Base-by-base conservation (phyloP, 768 basidiomycete genomes). In the Collybia nuda region DNA sequence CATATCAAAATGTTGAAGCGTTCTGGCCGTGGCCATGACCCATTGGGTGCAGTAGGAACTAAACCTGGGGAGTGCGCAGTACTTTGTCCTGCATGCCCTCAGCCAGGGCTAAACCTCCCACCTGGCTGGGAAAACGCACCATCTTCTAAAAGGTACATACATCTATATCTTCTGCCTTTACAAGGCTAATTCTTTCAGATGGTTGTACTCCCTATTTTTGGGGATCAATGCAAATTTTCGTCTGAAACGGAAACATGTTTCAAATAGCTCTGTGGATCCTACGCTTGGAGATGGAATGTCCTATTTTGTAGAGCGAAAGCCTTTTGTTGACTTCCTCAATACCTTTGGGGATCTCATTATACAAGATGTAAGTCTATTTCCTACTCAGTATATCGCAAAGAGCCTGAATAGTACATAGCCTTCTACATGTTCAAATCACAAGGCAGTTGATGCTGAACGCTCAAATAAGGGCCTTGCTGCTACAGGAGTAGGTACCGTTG, bases 21-120 rank as follows among this genome's bases (percentile, higher is more conserved):
- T 14, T 50, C 59, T 43, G 57, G 66, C 23, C 39, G 63, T 45
- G 57, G 64, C 39, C 60, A 68, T 50, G 53, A 63, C 51, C 53
- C 55, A 40, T 49, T 43, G 44, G 59, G 62, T 2, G 52, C 53
- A 0, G 15, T 19, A 5, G 53, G 28, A 5, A 68, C 66, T 0
- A 17, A 46, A 22, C 48, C 48, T 9, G 69, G 69, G 0, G 61
- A 65, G 50, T 56, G 63, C 15, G 66, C 65, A 0, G 48, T 71
- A 2, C 39, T 55, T 2, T 74, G 71, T 43, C 67, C 67, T 8
- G 67, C 66, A 0, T 73, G 71, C 51, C 72, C 71, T 0, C 63
- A 64, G 0, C 67, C 65, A 0, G 63, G 56, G 0, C 56, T 63
- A 2, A 73, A 72, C 51, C 43, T 73, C 0, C 63, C 64, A 0